Base-by-base conservation (phyloP, 140 eudicot genomes). In the Senecio squalidus region DNA sequence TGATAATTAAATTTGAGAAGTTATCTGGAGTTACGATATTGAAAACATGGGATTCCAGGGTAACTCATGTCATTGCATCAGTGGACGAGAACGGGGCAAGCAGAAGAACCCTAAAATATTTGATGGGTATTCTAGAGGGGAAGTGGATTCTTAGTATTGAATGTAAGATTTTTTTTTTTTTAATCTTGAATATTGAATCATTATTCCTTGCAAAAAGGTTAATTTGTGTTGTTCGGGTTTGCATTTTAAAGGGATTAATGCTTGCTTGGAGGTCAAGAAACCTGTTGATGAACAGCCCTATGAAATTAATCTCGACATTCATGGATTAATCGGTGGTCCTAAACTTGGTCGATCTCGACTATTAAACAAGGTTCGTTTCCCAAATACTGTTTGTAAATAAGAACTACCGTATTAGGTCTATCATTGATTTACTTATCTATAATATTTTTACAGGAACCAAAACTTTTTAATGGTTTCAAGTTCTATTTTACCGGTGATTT, bases 61-160 rank as follows among this genome's bases (percentile, higher is more conserved):
- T 93, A 22, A 93, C 96, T 61, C 99, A 93, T 67, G 82, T 93
- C 34, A 69, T 93, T 70, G 85, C 96, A 73, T 84, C 96, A 9
- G 77, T 78, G 17, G 95, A 88, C 74, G 95, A 84, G 61, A 93
- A 84, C 64, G 95, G 92, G 14, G 94, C 95, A 38, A 82, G 99
- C 64, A 75, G 82, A 82, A 81, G 99, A 60, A 93, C 99, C 55
- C 90, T 93, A 25, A 88, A 93, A 66, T 83, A 79, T 76, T 69
- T 93, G 68, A 93, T 88, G 96, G 99, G 90, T 22, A 75, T 93
- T 61, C 70, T 93, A 71, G 95, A 82, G 73, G 99, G 99, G 33
- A 93, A 93, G 70, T 93, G 99, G 99, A 78, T 88, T 36, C 61
- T 93, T 51, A 82, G 68, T 50, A 72, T 74, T 15, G 79, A 84